Evolutionary conservation across 2,329 filamentous ascomycete genomes (phyloP).

Genomic region (Aspergillus carbonarius): DNA sequence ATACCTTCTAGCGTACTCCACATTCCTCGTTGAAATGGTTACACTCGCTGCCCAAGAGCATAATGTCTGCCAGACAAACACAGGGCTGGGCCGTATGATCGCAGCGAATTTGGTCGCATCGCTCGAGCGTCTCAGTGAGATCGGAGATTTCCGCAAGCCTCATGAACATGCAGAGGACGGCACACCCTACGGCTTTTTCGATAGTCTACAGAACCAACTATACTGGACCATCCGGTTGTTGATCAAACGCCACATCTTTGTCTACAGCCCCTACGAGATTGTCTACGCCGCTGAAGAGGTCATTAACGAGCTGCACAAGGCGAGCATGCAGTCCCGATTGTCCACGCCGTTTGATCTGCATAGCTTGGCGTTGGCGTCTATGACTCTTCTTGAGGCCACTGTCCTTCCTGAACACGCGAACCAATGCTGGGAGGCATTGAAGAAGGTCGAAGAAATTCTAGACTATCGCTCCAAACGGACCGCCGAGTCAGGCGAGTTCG

Average conservation of each 20-base stretch:
- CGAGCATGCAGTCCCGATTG: constrained; percentile 29
- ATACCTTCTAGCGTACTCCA: constrained; percentile 33
- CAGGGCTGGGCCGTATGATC: constrained; percentile 37
- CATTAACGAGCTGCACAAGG: constrained; percentile 41
- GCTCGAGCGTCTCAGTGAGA: constrained; percentile 39
- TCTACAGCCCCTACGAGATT: constrained; percentile 44
- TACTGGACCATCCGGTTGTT: constrained; percentile 45
- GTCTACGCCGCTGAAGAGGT: constrained; percentile 42
- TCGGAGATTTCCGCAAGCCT: constrained; percentile 35
- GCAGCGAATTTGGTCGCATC: constrained; percentile 37
- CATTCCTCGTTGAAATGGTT: constrained; percentile 37
- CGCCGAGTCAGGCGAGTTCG: constrained; percentile 34
- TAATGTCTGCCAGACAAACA: constrained; percentile 38
- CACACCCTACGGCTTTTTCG: constrained; percentile 28
- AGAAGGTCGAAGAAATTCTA: constrained; percentile 52
- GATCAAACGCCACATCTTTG: constrained; percentile 44
- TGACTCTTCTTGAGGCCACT: constrained; percentile 45
- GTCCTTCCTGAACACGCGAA: constrained; percentile 39
- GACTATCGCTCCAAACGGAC: constrained; percentile 43
- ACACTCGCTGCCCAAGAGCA: constrained; percentile 35
- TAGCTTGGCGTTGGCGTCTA: constrained; percentile 40
- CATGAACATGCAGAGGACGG: constrained; percentile 28
- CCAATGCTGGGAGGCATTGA: constrained; percentile 46
- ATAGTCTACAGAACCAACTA: constrained; percentile 41
- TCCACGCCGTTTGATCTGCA: constrained; percentile 44